phyloP scores from a whole-genome alignment of 495 filamentous ascomycete genomes.

The Oidiodendron maius region DNA sequence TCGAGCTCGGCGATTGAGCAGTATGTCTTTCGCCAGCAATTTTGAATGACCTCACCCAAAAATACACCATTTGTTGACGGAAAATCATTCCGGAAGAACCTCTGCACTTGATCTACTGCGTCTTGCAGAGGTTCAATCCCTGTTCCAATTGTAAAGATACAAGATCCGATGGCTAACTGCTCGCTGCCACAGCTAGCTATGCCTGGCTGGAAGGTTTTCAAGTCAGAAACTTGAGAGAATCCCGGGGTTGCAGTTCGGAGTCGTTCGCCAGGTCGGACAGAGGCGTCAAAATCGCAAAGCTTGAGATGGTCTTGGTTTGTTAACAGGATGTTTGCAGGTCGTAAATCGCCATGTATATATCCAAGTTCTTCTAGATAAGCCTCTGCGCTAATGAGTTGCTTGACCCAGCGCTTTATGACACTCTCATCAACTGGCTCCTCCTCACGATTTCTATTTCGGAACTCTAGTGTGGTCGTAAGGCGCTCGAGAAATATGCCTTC shows the following conservation, averaged over 20 bases:
- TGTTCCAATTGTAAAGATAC: slow-evolving; percentile 5
- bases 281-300: slow-evolving; percentile 4
- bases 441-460: slow-evolving; percentile 5
- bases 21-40: slow-evolving; percentile 5
- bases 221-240: slow-evolving; percentile 6
- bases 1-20: slow-evolving; percentile 6
- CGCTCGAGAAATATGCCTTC: slow-evolving; percentile 3
- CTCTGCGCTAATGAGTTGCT: slow-evolving; percentile 2
- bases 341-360: slow-evolving; percentile 2
- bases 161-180: slow-evolving; percentile 5
- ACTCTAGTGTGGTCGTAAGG: slow-evolving; percentile 3
- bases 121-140: not conserved
- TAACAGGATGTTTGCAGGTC: slow-evolving; percentile 4
- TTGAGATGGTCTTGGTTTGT: slow-evolving; percentile 7
- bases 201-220: not conserved
- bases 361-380: slow-evolving; percentile 4
- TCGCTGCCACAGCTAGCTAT: slow-evolving; percentile 4
- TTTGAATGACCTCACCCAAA: slow-evolving; percentile 5
- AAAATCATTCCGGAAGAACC: slow-evolving; percentile 9
- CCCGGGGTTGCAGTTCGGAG: slow-evolving; percentile 1
- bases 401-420: not conserved
- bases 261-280: slow-evolving; percentile 1
- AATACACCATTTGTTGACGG: slow-evolving; percentile 3
- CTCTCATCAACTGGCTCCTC: slow-evolving; percentile 1
- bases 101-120: slow-evolving; percentile 1